Evolutionary conservation across 1,284 basidiomycete genomes (phyloP).

Genomic region (Sporisorium graminicola): DNA sequence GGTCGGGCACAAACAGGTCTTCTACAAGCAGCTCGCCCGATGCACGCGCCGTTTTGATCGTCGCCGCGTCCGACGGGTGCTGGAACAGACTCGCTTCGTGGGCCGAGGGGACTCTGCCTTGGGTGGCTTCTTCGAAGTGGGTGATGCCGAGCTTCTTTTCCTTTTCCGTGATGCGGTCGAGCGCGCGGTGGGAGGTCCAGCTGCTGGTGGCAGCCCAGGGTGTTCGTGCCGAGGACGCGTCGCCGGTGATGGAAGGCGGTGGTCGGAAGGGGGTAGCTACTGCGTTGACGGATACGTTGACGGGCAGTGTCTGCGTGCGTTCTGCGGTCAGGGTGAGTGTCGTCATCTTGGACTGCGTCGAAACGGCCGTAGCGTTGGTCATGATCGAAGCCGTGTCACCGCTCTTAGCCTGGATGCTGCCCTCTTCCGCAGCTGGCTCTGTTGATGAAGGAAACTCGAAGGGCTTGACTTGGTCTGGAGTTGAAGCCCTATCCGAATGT

Average conservation of each 20-base stretch:
- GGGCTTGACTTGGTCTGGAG: slow-evolving; percentile 2
- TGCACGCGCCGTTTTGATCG: slow-evolving; percentile 21
- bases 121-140: slow-evolving; percentile 47
- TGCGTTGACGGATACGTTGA: slow-evolving; percentile 36
- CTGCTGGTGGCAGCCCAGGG: slow-evolving; percentile 37
- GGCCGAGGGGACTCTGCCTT: slow-evolving; percentile 45
- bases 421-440: background rate
- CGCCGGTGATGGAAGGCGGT: slow-evolving; percentile 40
- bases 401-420: background rate
- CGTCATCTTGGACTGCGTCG: slow-evolving; percentile 46
- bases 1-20: slow-evolving; percentile 64
- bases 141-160: slow-evolving; percentile 54
- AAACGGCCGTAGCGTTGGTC: slow-evolving; percentile 29
- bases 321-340: slow-evolving; percentile 26
- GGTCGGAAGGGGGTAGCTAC: slow-evolving; percentile 30
- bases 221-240: slow-evolving; percentile 19
- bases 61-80: slow-evolving; percentile 21
- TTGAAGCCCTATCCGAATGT: background rate
- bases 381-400: slow-evolving; percentile 34
- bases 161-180: slow-evolving; percentile 46
- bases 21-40: slow-evolving; percentile 34
- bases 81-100: slow-evolving; percentile 40
- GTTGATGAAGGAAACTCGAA: slow-evolving; percentile 20
- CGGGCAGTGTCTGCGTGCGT: slow-evolving; percentile 28
- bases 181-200: slow-evolving; percentile 42